Evolutionary conservation across 2,329 filamentous ascomycete species (phyloP), one percentile per base, ranked within the genome.

Genomic region (Aspergillus quadrilineatus): DNA sequence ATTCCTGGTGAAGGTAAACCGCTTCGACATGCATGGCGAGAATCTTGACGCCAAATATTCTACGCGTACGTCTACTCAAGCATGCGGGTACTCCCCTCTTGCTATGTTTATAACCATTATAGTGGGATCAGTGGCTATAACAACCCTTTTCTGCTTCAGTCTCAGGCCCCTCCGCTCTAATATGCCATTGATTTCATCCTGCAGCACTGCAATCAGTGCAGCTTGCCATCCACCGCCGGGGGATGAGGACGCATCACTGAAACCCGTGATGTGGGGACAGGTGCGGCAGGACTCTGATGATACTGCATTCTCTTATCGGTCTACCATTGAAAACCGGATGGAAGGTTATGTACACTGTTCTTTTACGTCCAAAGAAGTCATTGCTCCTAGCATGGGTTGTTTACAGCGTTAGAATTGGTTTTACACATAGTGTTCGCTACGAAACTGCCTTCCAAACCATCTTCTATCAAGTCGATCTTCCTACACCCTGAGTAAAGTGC

Each of bases 181-280:
- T n/a, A 29, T 45, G 58, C 69, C 70, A 1, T 22, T 73, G 5
- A 67, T 65, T 4, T 53, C 58, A 1, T 62, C 60, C 42, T 69
- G 63, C 50, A 71, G 67, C 29, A 67, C 65, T 14, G 70, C 65
- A 0, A 75, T 73, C 17, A 70, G 69, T 50, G 71, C 71, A 2
- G 70, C 70, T 0, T 74, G 68, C 14, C 70, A 72, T 58, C 59
- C 59, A 3, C 56, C 60, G 2, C 47, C 53, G 0, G 36, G 17
- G 2, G 64, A 62, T 37, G 64, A 66, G 9, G 44, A 52, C 5
- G 58, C 58, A 29, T 34, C 66, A 9, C 9, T 57, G 43, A 61
- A 56, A 14, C 64, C 63, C 1, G 59, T 73, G 0, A 61, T 60
- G 56, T 73, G 69, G 70, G 70, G 69, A 4, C 62, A 55, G 15